Evolutionary conservation across 352 stramenopile species (phyloP).

Genomic region (Globisporangium cederbergense): DNA sequence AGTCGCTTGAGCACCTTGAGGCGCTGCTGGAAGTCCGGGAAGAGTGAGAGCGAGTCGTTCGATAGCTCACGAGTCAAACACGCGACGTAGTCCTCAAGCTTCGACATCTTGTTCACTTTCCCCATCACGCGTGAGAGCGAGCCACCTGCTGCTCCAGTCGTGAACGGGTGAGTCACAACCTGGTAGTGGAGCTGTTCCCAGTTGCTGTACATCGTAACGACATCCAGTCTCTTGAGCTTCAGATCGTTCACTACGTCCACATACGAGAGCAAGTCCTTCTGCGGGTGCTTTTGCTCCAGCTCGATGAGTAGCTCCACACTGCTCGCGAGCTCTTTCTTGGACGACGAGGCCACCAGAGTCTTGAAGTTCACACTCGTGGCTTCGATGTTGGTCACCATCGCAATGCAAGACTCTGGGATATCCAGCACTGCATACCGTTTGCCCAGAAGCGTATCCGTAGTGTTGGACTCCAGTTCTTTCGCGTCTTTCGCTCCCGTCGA

Average conservation of each 20-base stretch:
- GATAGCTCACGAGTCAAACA: slow-evolving; percentile 62
- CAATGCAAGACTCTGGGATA: slow-evolving; percentile 75
- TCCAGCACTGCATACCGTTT: slow-evolving; percentile 69
- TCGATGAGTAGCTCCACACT: slow-evolving; percentile 68
- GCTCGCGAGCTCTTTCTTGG: slow-evolving; percentile 70
- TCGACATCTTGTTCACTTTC: slow-evolving; percentile 75
- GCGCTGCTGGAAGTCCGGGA: slow-evolving; percentile 96
- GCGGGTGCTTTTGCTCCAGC: slow-evolving; percentile 67
- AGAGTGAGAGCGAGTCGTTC: slow-evolving; percentile 92
- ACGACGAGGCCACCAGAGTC: slow-evolving; percentile 54
- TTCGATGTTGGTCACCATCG: slow-evolving; percentile 51
- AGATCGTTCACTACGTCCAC: slow-evolving; percentile 74
- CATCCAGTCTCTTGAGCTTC: slow-evolving; percentile 78
- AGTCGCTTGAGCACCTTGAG: slow-evolving; percentile 91
- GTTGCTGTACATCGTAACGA: slow-evolving; percentile 54
- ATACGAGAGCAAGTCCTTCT: slow-evolving; percentile 45
- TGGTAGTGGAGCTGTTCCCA: slow-evolving; percentile 59
- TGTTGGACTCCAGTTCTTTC: slow-evolving; percentile 54
- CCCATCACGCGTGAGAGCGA: slow-evolving; percentile 41
- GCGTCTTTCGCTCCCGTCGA: slow-evolving; percentile 22
- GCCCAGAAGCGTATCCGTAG: slow-evolving; percentile 55
- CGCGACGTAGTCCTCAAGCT: slow-evolving; percentile 62
- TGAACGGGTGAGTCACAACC: slow-evolving; percentile 51
- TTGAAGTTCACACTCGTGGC: slow-evolving; percentile 53
- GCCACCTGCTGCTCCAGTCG: slow-evolving; percentile 16